Evolutionary conservation across 257 asterid species (phyloP).

Genomic region (Mentha longifolia): DNA sequence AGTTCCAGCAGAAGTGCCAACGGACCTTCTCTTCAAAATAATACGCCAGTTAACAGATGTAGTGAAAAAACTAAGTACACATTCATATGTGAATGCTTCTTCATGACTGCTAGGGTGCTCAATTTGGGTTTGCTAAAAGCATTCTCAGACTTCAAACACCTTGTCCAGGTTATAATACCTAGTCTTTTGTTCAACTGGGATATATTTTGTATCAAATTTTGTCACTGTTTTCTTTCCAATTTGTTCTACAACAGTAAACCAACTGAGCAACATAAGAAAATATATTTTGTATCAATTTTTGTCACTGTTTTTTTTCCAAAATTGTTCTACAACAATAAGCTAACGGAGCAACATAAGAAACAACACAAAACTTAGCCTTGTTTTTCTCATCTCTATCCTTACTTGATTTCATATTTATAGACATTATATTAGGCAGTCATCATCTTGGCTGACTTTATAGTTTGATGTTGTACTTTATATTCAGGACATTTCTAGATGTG

Average conservation of each 20-base stretch:
- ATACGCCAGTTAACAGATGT: constrained; percentile 43
- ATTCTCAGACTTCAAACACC: constrained; percentile 92
- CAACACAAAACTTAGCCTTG: neutral
- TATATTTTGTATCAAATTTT: neutral
- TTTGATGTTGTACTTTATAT: constrained; percentile 34
- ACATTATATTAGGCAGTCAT: constrained; percentile 1
- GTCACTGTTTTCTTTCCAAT: neutral
- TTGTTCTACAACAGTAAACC: neutral
- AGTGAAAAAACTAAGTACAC: constrained; percentile 68
- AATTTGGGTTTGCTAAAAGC: constrained; percentile 93
- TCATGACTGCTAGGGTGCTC: constrained; percentile 96
- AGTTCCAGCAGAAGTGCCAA: too few species aligned
- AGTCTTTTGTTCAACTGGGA: constrained; percentile 6
- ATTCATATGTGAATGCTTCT: constrained; percentile 96
- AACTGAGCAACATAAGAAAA: neutral
- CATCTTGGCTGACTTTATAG: constrained; percentile 27
- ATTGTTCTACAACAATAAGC: neutral
- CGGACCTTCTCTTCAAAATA: constrained; percentile 41
- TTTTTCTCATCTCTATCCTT: neutral
- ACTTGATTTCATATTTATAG: neutral
- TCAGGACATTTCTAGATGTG: constrained; percentile 91
- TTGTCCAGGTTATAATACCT: constrained; percentile 74
- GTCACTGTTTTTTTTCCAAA: neutral
- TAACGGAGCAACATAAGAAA: neutral
- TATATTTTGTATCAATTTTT: neutral